phyloP scores from a whole-genome alignment of 257 asterid genomes.

The Solanum sejunctum region DNA sequence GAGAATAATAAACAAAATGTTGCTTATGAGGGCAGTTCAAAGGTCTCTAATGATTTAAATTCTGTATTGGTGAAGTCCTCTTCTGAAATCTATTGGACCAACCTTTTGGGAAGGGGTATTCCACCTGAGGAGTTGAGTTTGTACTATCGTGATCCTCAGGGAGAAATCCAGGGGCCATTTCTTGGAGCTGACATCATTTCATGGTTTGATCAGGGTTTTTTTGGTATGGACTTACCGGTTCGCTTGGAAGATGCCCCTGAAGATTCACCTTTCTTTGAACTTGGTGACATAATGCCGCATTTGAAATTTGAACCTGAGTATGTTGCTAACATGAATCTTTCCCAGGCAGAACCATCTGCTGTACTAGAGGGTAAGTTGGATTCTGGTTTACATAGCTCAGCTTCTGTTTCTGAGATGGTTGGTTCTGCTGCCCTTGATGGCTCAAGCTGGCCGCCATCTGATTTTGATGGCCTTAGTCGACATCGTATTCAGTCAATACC shows the following conservation, averaged over 20 bases:
- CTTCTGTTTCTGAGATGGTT: constrained; percentile 27
- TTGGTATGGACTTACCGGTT: constrained; percentile 85
- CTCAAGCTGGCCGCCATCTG: constrained; percentile 42
- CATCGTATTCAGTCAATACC: constrained; percentile 31
- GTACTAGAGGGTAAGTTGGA: constrained; percentile 35
- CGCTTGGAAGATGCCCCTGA: constrained; percentile 86
- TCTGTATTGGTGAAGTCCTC: constrained; percentile 23
- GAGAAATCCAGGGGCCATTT: constrained; percentile 96
- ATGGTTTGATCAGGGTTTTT: constrained; percentile 97
- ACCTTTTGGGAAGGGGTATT: constrained; percentile 35
- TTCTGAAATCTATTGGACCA: constrained; percentile 30
- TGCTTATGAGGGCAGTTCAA: constrained; percentile 24
- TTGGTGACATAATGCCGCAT: constrained; percentile 94
- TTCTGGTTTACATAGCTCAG: constrained; percentile 22
- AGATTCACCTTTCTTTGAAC: constrained; percentile 54
- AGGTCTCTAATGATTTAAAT: constrained; percentile 31
- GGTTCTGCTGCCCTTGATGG: constrained; percentile 26
- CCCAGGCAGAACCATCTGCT: constrained; percentile 33
- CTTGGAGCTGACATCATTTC: constrained; percentile 90
- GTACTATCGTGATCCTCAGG: constrained; percentile 91
- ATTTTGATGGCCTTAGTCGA: constrained; percentile 35
- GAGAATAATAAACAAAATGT: constrained; percentile 16
- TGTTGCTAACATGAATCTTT: constrained; percentile 23
- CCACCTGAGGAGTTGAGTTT: constrained; percentile 83
- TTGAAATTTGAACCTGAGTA: constrained; percentile 35